These are phyloP conservation scores for Paramecium sexaurelia DNA, from an alignment of 73 alveolate species.

Conservation along the genomic window DNA sequence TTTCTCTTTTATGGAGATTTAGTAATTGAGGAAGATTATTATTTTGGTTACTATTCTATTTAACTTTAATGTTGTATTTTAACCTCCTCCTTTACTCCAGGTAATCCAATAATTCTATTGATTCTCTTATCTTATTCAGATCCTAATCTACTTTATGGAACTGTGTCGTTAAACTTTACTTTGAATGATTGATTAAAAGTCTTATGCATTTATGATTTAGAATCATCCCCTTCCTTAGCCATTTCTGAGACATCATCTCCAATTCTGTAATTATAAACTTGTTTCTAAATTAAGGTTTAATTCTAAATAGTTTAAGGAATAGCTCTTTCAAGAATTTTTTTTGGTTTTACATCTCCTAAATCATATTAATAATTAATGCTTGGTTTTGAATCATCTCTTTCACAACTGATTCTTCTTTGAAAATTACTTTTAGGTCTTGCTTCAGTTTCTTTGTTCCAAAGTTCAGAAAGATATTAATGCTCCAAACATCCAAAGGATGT, in stretches of 20 bases:
- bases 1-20: constrained; percentile 16
- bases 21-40: background rate
- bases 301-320: constrained; percentile 24
- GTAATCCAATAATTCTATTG: background rate
- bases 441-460: constrained; percentile 80
- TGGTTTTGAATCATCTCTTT: constrained; percentile 39
- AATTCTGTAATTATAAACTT: constrained; percentile 4
- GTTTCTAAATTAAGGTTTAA: constrained; percentile 1
- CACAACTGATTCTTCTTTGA: constrained; percentile 31
- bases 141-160: constrained; percentile 52
- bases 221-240: background rate
- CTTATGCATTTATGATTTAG: constrained; percentile 13
- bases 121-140: constrained; percentile 52
- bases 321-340: background rate
- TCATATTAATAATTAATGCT: background rate
- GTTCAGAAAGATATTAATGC: constrained; percentile 87
- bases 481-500: constrained; percentile 87
- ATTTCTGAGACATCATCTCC: background rate
- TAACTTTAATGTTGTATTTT: background rate
- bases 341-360: background rate
- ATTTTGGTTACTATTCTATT: background rate
- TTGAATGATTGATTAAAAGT: constrained; percentile 37
- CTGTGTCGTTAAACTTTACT: background rate
- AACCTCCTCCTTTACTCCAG: background rate
- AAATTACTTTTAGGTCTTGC: constrained; percentile 43